Base-by-base conservation (phyloP, 2,329 filamentous ascomycete genomes). In the Gnomoniopsis smithogilvyi region DNA sequence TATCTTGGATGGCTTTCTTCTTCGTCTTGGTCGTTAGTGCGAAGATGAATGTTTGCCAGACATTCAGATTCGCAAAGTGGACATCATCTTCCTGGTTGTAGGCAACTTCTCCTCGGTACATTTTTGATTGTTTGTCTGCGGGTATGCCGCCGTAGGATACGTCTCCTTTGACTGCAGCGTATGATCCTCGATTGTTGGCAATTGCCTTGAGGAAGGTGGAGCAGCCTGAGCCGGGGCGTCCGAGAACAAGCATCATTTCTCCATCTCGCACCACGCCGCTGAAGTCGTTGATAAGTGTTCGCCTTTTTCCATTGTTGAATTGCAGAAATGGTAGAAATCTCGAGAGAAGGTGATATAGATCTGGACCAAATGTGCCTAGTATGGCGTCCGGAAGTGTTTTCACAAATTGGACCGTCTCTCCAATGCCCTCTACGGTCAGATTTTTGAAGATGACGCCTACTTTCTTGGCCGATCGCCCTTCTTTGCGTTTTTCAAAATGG, bases 391-490 rank as follows among this genome's bases (percentile, higher is more conserved):
- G 90, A 0, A 94, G 74, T 0, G 89, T 92, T 62, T 84, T 84
- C 26, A 90, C 89, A 63, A 90, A 89, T 0, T 84, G 84, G 0
- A 88, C 79, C 0, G 84, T 86, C 14, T 83, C 84, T 46, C 86
- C 85, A 8, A 87, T 75, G 19, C 90, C 90, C 70, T 89, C 87
- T 30, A 94, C 90, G 0, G 85, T 91, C 52, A 94, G 77, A 65
- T 90, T 81, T 72, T 88, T 90, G 78, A 88, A 94, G 1, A 92
- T 76, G 1, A 94, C 88, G 2, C 91, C 90, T 12, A 94, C 84
- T 66, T 87, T 90, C 75, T 94, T 95, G 12, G 87, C 82, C 0
- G 90, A 88, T 38, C 80, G 78, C 6, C 85, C 87, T 33, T 86
- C 81, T 2, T 83, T 84, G 14, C 88, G 81, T 69, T 89, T 91